These are phyloP conservation scores for Russula sp. DNA, from an alignment of 768 basidiomycete species.

Conservation along the genomic window DNA sequence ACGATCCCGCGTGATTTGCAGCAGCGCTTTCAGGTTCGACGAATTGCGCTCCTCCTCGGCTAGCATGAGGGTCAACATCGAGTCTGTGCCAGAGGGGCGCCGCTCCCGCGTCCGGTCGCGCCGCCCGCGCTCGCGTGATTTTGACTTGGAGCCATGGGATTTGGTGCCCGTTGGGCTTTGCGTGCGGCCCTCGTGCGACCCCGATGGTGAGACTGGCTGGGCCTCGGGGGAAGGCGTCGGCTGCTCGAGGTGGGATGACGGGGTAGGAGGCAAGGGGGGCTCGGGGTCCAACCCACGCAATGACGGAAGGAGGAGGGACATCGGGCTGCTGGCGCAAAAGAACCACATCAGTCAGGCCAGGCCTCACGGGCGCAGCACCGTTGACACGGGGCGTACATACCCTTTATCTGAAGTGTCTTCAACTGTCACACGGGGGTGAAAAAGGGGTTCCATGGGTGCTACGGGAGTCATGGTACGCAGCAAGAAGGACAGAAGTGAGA, in stretches of 20 bases:
- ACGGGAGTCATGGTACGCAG: conserved; percentile 9
- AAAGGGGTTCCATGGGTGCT: not conserved
- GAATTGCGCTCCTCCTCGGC: conserved; percentile 22
- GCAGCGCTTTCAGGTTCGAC: conserved; percentile 19
- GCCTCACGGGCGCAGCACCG: not conserved
- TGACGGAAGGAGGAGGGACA: conserved; percentile 10
- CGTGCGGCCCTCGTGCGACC: not conserved
- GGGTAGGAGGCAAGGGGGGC: not conserved
- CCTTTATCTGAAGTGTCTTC: conserved; percentile 20
- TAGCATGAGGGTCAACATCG: conserved; percentile 22
- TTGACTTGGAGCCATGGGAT: conserved; percentile 9
- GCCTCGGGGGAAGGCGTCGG: not conserved
- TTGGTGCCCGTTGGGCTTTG: conserved; percentile 16
- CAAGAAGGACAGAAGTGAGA: not conserved
- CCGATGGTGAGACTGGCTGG: not conserved
- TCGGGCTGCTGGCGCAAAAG: conserved; percentile 1
- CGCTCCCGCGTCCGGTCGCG: conserved; percentile 7
- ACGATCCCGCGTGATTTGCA: conserved; percentile 19
- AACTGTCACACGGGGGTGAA: conserved; percentile 15
- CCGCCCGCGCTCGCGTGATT: conserved; percentile 15
- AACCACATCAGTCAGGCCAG: not conserved
- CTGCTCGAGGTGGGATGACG: conserved; percentile 5
- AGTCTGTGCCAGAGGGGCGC: conserved; percentile 11
- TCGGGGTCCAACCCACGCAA: not conserved
- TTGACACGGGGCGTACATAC: conserved; percentile 2